Conservation (phyloP, 202 grass and related monocot genomes). For the Dendrocalamus latiflorus region DNA sequence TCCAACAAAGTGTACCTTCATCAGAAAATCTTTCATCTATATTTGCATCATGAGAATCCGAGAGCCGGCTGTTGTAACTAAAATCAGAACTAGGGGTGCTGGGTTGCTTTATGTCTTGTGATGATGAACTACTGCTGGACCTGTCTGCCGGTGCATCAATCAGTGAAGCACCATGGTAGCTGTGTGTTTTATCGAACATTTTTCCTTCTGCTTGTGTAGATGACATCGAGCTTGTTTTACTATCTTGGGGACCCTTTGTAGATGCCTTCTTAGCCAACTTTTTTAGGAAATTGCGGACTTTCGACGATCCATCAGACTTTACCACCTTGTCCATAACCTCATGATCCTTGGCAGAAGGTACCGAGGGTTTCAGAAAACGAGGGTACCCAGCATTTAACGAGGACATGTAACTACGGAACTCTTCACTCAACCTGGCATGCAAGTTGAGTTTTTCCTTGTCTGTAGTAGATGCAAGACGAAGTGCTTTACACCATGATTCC, state of each 20-base stretch:
- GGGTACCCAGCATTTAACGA: slow-evolving; percentile 72
- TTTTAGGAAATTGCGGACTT: slow-evolving; percentile 50
- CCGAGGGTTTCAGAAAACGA: slow-evolving; percentile 50
- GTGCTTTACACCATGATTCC: slow-evolving; percentile 86
- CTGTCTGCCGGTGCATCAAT: too few relatives aligned
- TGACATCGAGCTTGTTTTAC: slow-evolving; percentile 19
- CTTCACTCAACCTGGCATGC: slow-evolving; percentile 37
- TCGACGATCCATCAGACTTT: slow-evolving; percentile 51
- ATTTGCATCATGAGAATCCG: slow-evolving; percentile 11
- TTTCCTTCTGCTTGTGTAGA: slow-evolving; percentile 32
- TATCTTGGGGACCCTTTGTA: slow-evolving; percentile 35
- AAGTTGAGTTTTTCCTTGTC: slow-evolving; percentile 32
- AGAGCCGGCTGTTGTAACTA: slow-evolving; percentile 14
- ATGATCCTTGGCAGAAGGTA: slow-evolving; percentile 14
- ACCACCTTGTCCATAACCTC: slow-evolving; percentile 23
- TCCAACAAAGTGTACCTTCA: too few relatives aligned
- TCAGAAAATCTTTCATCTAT: slow-evolving; percentile 41
- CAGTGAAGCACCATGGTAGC: too few relatives aligned
- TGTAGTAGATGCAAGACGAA: slow-evolving; percentile 59
- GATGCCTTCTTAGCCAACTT: slow-evolving; percentile 49
- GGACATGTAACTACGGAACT: slow-evolving; percentile 56
- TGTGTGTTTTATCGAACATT: too few relatives aligned
- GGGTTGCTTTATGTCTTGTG: slow-evolving; percentile 29
- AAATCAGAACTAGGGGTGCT: slow-evolving; percentile 34
- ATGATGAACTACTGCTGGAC: slow-evolving; percentile 15